A percentile compares a stretch with the other conserved stretches of the same genome.
phyloP scores from a whole-genome alignment of 257 asterid genomes.

The Fraxinus pennsylvanica region DNA sequence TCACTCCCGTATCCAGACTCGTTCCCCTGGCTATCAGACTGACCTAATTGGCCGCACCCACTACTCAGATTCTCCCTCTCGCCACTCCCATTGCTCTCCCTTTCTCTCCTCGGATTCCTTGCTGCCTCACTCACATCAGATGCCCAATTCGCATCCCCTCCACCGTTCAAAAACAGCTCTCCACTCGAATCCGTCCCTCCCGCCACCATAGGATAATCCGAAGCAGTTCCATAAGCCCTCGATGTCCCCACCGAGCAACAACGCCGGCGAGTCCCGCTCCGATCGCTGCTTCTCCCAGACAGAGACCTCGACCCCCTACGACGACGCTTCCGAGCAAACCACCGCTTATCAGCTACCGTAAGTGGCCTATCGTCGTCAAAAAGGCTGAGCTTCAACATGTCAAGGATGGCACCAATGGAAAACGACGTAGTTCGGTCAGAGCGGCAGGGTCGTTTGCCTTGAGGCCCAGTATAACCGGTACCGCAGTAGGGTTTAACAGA shows the following conservation, averaged over 20 bases:
- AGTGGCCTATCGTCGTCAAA: slow-evolving; percentile 67
- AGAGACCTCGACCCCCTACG: slow-evolving; percentile 83
- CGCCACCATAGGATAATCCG: slow-evolving; percentile 76
- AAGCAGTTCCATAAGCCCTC: slow-evolving; percentile 87
- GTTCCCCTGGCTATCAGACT: slow-evolving; percentile 56
- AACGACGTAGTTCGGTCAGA: slow-evolving; percentile 76
- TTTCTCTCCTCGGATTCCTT: slow-evolving; percentile 59
- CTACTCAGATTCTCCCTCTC: slow-evolving; percentile 53
- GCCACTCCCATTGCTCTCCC: slow-evolving; percentile 51
- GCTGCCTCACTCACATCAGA: slow-evolving; percentile 85
- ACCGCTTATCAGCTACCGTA: slow-evolving; percentile 51
- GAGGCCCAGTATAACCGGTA: slow-evolving; percentile 36
- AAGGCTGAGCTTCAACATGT: slow-evolving; percentile 78
- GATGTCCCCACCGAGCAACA: slow-evolving; percentile 81
- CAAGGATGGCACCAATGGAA: slow-evolving; percentile 69
- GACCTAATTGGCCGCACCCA: slow-evolving; percentile 60
- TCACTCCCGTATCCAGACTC: slow-evolving; percentile 97
- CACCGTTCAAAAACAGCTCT: slow-evolving; percentile 70
- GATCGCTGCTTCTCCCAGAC: slow-evolving; percentile 92
- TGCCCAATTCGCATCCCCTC: slow-evolving; percentile 79
- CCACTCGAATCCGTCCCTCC: slow-evolving; percentile 99
- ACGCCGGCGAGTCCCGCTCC: slow-evolving; percentile 54
- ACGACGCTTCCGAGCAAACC: slow-evolving; percentile 76
- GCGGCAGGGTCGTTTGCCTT: slow-evolving; percentile 79
- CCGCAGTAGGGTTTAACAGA: slow-evolving; percentile 42